Percentiles rank a stretch among this genome's conserved stretches.
phyloP scores from a whole-genome alignment of 164 flowering plant genomes.

The Aristolochia fimbriata region DNA sequence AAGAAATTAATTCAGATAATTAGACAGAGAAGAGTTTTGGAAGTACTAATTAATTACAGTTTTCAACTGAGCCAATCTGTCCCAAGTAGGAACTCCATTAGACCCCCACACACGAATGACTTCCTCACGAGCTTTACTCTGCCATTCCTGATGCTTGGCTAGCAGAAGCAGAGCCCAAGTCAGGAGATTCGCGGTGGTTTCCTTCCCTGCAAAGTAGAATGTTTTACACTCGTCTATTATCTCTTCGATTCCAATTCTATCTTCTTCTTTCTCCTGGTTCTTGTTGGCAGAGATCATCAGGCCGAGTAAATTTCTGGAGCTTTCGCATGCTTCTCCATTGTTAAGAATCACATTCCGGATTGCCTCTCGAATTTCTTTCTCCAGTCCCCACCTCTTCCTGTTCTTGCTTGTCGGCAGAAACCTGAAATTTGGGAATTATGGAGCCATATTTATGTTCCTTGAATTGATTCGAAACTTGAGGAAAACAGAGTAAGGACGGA shows the following conservation, averaged over 20 bases:
- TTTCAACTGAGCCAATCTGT: slow-evolving; percentile 14
- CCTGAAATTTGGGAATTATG: slow-evolving; percentile 13
- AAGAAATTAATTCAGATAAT: background rate
- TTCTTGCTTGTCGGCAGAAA: slow-evolving; percentile 58
- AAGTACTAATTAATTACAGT: slow-evolving; percentile 9
- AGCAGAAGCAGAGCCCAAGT: slow-evolving; percentile 18
- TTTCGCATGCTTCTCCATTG: slow-evolving; percentile 11
- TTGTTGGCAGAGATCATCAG: slow-evolving; percentile 17
- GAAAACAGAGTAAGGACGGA: background rate
- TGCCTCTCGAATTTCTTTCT: slow-evolving; percentile 37
- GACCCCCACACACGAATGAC: slow-evolving; percentile 10
- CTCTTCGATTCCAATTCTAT: slow-evolving; percentile 13
- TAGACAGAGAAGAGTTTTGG: too few species aligned
- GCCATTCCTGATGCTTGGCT: slow-evolving; percentile 20
- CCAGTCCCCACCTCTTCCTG: slow-evolving; percentile 44
- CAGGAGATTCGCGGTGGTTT: slow-evolving; percentile 16
- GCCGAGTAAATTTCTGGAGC: slow-evolving; percentile 29
- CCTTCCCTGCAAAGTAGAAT: slow-evolving; percentile 24
- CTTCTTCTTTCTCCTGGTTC: slow-evolving; percentile 8
- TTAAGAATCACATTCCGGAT: slow-evolving; percentile 26
- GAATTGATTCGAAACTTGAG: too few species aligned
- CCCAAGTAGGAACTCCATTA: slow-evolving; percentile 7
- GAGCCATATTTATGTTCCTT: too few species aligned
- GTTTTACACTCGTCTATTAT: slow-evolving; percentile 23
- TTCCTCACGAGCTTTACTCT: slow-evolving; percentile 18